phyloP scores from a whole-genome alignment of 129 eudicot genomes.

The Sambucus nigra region DNA sequence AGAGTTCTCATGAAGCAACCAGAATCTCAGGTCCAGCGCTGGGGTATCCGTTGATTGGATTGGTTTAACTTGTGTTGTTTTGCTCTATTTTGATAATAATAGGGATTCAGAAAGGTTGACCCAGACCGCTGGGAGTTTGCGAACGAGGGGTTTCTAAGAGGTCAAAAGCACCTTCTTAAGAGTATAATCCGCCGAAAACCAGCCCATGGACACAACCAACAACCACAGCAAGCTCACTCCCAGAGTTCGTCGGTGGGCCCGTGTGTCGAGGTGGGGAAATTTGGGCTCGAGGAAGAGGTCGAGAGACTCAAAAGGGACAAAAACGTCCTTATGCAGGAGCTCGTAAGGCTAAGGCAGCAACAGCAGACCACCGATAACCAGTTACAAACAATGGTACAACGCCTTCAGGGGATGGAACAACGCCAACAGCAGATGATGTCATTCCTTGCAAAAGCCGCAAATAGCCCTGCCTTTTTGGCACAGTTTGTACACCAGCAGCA shows the following conservation, averaged over 20 bases:
- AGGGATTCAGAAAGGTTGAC: slow-evolving; percentile 22
- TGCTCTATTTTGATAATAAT: not conserved
- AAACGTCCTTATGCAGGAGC: slow-evolving; percentile 25
- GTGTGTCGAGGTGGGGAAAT: slow-evolving; percentile 13
- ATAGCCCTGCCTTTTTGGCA: slow-evolving; percentile 20
- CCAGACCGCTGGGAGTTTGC: slow-evolving; percentile 25
- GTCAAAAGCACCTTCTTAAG: slow-evolving; percentile 16
- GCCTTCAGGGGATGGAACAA: slow-evolving; percentile 25
- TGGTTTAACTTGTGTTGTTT: too few relatives aligned
- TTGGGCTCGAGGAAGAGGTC: slow-evolving; percentile 20
- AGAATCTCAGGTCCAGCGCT: too few relatives aligned
- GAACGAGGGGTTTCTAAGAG: slow-evolving; percentile 18
- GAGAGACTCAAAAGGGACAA: slow-evolving; percentile 21
- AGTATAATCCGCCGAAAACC: slow-evolving; percentile 15
- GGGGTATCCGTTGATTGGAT: too few relatives aligned
- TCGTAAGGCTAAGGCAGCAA: slow-evolving; percentile 19
- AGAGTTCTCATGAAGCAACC: too few relatives aligned
- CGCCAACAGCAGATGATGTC: slow-evolving; percentile 25
- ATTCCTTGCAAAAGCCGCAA: slow-evolving; percentile 14
- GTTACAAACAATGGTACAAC: slow-evolving; percentile 18
- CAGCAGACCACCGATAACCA: slow-evolving; percentile 21
- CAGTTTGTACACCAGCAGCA: slow-evolving; percentile 20
- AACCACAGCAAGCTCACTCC: slow-evolving; percentile 12
- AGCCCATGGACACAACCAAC: slow-evolving; percentile 11
- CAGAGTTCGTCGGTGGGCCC: slow-evolving; percentile 7